These are phyloP conservation scores for Botrytis hyacinthi DNA, from an alignment of 2,329 filamentous ascomycete species.

Conservation along the genomic window DNA sequence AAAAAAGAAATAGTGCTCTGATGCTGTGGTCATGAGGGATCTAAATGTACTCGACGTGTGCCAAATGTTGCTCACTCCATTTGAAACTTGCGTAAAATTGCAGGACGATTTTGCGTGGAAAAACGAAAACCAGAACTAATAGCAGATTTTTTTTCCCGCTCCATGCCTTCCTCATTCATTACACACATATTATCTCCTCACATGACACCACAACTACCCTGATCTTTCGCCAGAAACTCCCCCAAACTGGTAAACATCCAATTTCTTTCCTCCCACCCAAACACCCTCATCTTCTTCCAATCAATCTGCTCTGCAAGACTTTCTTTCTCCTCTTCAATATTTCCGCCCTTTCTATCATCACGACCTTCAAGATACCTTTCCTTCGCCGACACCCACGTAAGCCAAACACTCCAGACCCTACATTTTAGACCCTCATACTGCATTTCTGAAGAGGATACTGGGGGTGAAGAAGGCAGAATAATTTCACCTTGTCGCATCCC, in stretches of 20 bases:
- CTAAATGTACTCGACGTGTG: neutral
- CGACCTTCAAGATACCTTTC: neutral
- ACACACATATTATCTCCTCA: neutral
- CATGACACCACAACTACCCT: neutral
- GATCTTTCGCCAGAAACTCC: neutral
- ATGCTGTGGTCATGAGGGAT: neutral
- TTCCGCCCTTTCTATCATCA: too few relatives aligned
- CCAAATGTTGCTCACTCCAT: neutral
- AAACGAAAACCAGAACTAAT: neutral
- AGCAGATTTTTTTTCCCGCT: neutral
- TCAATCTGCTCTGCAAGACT: neutral
- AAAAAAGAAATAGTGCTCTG: neutral
- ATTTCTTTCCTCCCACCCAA: neutral
- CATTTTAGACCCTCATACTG: neutral
- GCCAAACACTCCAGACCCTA: neutral
- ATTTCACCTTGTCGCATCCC: slow-evolving; percentile 2
- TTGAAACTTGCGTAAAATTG: neutral
- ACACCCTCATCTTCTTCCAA: neutral
- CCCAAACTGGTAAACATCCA: neutral
- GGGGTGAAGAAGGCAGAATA: neutral
- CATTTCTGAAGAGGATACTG: neutral
- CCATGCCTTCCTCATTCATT: neutral
- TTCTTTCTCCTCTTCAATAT: neutral
- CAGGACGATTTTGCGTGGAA: neutral
- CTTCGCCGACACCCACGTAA: neutral